Evolutionary conservation across 2,329 filamentous ascomycete species (phyloP), one percentile per base, ranked within the genome.

Genomic region (Exophiala lecanii-corni): DNA sequence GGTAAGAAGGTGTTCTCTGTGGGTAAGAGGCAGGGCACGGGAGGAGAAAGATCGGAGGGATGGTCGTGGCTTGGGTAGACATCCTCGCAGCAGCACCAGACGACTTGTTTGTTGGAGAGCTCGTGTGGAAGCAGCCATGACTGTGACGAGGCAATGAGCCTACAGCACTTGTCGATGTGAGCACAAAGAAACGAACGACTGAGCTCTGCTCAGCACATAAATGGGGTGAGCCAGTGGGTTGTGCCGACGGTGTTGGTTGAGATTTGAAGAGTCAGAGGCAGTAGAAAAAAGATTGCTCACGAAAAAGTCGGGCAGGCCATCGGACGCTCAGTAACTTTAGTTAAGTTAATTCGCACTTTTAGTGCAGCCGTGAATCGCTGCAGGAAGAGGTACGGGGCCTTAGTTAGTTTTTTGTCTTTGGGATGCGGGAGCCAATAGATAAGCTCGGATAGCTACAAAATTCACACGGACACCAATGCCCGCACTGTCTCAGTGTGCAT

Each of bases 1-100:
- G 32, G 48, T 41, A 40, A 63, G 56, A 47, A 65, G 54, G 51
- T 66, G 66, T 44, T 66, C 54, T 51, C 52, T 54, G 21, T 39
- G 19, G 16, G 39, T 28, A 32, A 39, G 31, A 7, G 41, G 31
- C 13, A 36, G 26, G 4, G 25, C 9, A 16, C 41, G 49, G 21
- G 46, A 43, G 21, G 49, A 50, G 31, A 54, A 54, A 3, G 41
- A 18, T 31, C 49, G 46, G 12, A 28, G 20, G 9, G 51, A 41
- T 16, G 42, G 43, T 33, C 48, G 47, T 31, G 48, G 9, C n/a
- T 39, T 42, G 12, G 48, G 48, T 23, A 46, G 28, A 42, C 42
- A 46, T 37, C 54, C 46, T 31, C 50, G 52, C 9, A 50, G 45
- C 41, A 55, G 42, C n/a, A 44, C 32, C 17, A 47, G 33, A 12